phyloP scores from a whole-genome alignment of 202 grass and related monocot species.

The Zoysia matrella region DNA sequence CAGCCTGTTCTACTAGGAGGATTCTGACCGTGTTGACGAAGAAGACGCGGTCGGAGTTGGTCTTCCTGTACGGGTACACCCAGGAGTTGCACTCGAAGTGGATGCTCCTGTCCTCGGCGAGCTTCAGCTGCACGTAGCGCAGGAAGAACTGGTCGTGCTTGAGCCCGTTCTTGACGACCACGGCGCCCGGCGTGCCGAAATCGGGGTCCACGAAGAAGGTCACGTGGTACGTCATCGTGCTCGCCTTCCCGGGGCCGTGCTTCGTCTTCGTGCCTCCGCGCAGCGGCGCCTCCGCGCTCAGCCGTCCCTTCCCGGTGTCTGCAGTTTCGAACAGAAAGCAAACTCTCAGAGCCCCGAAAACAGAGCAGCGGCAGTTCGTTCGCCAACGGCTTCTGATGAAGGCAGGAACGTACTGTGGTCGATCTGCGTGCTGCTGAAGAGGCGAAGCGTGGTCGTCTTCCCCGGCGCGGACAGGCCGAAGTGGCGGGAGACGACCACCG shows the following conservation, averaged over 20 bases:
- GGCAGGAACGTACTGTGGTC: constrained; percentile 51
- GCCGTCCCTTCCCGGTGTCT: constrained; percentile 72
- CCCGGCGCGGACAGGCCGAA: constrained; percentile 42
- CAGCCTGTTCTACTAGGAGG: too few species aligned
- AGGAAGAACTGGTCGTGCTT: constrained; percentile 72
- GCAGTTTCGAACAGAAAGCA: not conserved
- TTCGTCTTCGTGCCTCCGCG: constrained; percentile 68
- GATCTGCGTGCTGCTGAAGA: constrained; percentile 72
- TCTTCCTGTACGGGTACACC: constrained; percentile 79
- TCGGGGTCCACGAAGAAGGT: constrained; percentile 49
- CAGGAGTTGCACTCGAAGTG: constrained; percentile 98
- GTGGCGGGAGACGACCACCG: constrained; percentile 58
- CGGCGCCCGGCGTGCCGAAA: constrained; percentile 73
- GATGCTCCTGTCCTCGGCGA: constrained; percentile 54
- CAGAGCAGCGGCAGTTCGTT: too few species aligned
- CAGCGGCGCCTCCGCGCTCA: constrained; percentile 59
- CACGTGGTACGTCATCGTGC: constrained; percentile 65
- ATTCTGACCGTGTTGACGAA: constrained; percentile 76
- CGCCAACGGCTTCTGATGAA: not conserved
- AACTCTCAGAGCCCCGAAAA: too few species aligned
- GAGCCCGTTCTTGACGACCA: constrained; percentile 69
- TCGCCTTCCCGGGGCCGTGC: constrained; percentile 62
- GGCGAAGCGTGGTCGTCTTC: constrained; percentile 60
- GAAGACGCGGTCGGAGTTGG: constrained; percentile 76
- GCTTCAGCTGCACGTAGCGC: constrained; percentile 51